Evolutionary conservation across 2,329 filamentous ascomycete genomes (phyloP).

Genomic region (Allantophomopsis lycopodina): DNA sequence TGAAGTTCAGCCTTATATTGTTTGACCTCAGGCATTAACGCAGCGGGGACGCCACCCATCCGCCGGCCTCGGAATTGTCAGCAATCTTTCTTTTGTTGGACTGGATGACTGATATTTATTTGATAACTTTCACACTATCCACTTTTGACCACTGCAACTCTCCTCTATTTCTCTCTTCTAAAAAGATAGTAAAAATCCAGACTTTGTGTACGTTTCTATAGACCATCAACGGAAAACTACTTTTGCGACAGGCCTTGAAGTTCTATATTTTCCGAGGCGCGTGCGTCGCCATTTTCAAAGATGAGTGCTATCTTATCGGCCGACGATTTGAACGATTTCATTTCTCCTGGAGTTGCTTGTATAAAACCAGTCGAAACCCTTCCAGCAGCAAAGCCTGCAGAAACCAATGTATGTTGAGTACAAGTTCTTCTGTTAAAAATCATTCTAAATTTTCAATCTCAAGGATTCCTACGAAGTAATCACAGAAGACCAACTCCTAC

Average conservation of each 20-base stretch:
- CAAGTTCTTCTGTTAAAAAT: neutral
- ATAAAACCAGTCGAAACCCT: constrained; percentile 96
- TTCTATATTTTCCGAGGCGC: neutral
- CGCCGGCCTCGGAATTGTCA: constrained; percentile 1
- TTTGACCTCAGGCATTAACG: neutral
- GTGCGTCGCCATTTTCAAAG: constrained; percentile 14
- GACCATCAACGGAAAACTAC: too few relatives aligned
- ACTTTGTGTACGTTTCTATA: too few relatives aligned
- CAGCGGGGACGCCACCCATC: neutral
- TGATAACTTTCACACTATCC: neutral
- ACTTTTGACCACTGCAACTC: neutral
- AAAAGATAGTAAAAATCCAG: too few relatives aligned
- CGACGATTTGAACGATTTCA: constrained; percentile 98
- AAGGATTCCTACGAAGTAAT: constrained; percentile 66
- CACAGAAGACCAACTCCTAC: constrained; percentile 58
- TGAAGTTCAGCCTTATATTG: too few relatives aligned
- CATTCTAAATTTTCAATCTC: neutral
- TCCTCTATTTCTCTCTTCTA: too few relatives aligned
- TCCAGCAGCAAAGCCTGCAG: constrained; percentile 42
- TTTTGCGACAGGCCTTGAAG: too few relatives aligned
- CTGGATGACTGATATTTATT: too few relatives aligned
- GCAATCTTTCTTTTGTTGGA: neutral
- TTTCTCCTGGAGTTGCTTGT: constrained; percentile 91
- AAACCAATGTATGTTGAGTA: constrained; percentile 24
- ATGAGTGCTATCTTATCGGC: constrained; percentile 98